phyloP scores from a whole-genome alignment of 1,139 yeast species.

The Tardiomyces digboiensis region DNA sequence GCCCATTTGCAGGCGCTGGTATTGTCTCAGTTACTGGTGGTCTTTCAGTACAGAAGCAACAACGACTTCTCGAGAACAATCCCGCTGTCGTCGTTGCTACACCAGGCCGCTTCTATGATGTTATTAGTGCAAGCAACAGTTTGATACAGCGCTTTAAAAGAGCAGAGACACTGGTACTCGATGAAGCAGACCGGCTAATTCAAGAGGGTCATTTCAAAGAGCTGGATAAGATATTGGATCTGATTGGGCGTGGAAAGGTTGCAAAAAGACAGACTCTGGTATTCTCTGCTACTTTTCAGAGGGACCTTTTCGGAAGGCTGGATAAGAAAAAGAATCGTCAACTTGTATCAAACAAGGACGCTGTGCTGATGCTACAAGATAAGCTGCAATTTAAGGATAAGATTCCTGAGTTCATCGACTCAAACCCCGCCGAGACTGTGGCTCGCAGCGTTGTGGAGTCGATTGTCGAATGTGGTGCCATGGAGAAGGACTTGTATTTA shows the following conservation, averaged over 20 bases:
- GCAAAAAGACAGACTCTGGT: slow-evolving; percentile 80
- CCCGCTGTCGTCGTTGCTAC: slow-evolving; percentile 91
- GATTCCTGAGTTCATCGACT: slow-evolving; percentile 59
- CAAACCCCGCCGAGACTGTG: slow-evolving; percentile 78
- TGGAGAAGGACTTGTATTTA: slow-evolving; percentile 81
- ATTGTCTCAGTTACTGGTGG: slow-evolving; percentile 92
- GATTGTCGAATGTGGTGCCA: slow-evolving; percentile 81
- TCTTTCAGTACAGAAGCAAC: slow-evolving; percentile 86
- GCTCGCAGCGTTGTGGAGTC: slow-evolving; percentile 76
- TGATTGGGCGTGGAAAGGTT: slow-evolving; percentile 31
- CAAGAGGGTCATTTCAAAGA: slow-evolving; percentile 98
- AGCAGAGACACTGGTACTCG: slow-evolving; percentile 68
- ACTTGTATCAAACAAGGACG: slow-evolving; percentile 25
- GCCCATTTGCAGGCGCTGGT: slow-evolving; percentile 34
- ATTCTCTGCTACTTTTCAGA: slow-evolving; percentile 90
- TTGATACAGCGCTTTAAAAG: slow-evolving; percentile 44
- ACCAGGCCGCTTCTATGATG: slow-evolving; percentile 88
- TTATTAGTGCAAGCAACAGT: slow-evolving; percentile 46
- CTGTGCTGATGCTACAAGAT: slow-evolving; percentile 26
- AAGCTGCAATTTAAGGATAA: slow-evolving; percentile 28
- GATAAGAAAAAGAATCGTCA: slow-evolving; percentile 24
- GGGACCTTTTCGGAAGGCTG: slow-evolving; percentile 71
- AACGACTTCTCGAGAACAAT: slow-evolving; percentile 58
- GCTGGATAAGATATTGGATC: slow-evolving; percentile 68
- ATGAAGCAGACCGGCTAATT: slow-evolving; percentile 94